Evolutionary conservation across 1,284 basidiomycete genomes (phyloP).

Genomic region (Kwoniella shivajii): DNA sequence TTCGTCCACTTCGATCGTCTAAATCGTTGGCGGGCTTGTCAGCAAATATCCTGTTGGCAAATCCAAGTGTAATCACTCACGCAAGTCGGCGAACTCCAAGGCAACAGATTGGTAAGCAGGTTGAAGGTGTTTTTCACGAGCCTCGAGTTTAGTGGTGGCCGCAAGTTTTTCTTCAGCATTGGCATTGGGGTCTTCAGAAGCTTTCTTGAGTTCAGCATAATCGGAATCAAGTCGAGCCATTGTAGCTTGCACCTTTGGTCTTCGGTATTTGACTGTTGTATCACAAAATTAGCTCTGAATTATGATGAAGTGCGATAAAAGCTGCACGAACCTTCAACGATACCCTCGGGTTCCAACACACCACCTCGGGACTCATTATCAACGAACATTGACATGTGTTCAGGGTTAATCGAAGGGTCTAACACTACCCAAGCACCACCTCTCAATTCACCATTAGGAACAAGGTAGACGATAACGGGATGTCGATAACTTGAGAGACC

Average conservation of each 20-base stretch:
- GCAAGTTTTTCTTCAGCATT: conserved; percentile 71
- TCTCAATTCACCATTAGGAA: conserved; percentile 97
- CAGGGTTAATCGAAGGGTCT: conserved; percentile 93
- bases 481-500: conserved; percentile 96
- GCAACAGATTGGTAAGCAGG: conserved; percentile 95
- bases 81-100: conserved; percentile 92
- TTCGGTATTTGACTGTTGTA: conserved; percentile 65
- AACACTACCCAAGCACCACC: conserved; percentile 99
- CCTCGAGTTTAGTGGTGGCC: conserved; percentile 68
- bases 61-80: conserved; percentile 64
- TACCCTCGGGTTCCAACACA: conserved; percentile 96
- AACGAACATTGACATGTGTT: conserved; percentile 99
- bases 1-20: conserved; percentile 82
- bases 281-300: neutral
- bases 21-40: conserved; percentile 8
- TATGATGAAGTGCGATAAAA: neutral
- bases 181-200: conserved; percentile 72
- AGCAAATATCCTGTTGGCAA: too few species aligned
- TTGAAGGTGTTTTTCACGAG: conserved; percentile 78
- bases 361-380: conserved; percentile 94
- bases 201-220: conserved; percentile 79
- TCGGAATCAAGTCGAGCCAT: conserved; percentile 92
- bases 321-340: conserved; percentile 66
- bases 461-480: conserved; percentile 98
- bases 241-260: conserved; percentile 82